Conservation (phyloP, 2,329 filamentous ascomycete genomes). For the Trichoderma sp. region DNA sequence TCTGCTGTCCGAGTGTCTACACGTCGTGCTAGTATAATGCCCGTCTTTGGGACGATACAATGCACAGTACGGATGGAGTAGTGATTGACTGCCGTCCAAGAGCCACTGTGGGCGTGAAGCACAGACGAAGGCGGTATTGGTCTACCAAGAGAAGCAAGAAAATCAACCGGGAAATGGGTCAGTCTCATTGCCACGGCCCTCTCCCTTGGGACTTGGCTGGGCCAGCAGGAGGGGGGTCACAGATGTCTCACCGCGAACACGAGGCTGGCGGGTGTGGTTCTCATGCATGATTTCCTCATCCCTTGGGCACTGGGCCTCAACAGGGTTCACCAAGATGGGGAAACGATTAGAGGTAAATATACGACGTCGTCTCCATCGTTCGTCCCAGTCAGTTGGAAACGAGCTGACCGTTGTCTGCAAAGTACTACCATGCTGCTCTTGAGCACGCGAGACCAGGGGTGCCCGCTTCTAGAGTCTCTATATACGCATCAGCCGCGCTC, state of each 20-base stretch:
- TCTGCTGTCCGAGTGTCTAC: slow-evolving; percentile 3
- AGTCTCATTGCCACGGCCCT: not conserved
- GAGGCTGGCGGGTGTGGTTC: not conserved
- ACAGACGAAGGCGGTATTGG: not conserved
- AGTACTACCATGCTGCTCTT: not conserved
- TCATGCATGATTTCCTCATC: slow-evolving; percentile 12
- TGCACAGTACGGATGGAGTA: not conserved
- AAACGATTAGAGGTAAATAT: slow-evolving; percentile 14
- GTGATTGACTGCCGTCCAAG: not conserved
- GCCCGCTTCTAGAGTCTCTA: not conserved
- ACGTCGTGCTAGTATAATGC: not conserved
- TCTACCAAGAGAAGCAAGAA: not conserved
- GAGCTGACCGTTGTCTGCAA: not conserved
- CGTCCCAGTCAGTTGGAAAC: not conserved
- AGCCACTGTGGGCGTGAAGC: not conserved
- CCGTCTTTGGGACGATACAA: not conserved
- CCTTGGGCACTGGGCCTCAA: not conserved
- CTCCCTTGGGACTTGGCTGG: slow-evolving; percentile 2
- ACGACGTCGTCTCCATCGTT: not conserved
- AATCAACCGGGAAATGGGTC: not conserved
- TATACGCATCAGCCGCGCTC: not conserved
- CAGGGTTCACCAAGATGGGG: not conserved
- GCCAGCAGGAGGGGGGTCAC: slow-evolving; percentile 15
- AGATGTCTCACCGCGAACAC: slow-evolving; percentile 14
- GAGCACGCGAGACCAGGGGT: not conserved